A percentile compares a stretch with the other conserved stretches of the same genome.
Conservation (phyloP, 2,329 filamentous ascomycete species). For the Lachnellula suecica region DNA sequence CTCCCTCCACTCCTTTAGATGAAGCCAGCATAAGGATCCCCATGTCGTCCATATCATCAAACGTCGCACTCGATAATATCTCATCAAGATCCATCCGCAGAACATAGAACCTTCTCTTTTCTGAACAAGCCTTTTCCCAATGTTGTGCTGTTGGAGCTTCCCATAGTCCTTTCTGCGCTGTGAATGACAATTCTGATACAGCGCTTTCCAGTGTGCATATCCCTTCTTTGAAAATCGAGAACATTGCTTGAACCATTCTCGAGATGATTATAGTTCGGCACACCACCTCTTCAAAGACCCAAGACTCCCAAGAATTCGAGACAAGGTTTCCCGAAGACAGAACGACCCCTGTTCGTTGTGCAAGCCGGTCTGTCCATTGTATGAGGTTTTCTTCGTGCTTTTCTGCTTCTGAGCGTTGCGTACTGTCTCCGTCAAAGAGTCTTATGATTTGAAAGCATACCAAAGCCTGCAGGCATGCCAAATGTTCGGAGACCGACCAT, state of each 20-base stretch:
- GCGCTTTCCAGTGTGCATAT: conserved; percentile 11
- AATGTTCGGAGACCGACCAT: conserved; percentile 12
- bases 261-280: conserved; percentile 23
- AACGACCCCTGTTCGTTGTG: conserved; percentile 1
- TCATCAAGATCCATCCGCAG: conserved; percentile 4
- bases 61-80: background rate
- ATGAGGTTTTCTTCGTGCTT: conserved; percentile 18
- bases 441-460: conserved; percentile 33
- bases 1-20: conserved; percentile 16
- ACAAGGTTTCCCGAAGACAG: background rate
- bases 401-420: conserved; percentile 27
- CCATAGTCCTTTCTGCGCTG: conserved; percentile 14
- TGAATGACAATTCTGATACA: conserved; percentile 13
- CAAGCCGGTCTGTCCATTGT: conserved; percentile 25
- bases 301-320: conserved; percentile 17
- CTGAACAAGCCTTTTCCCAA: conserved; percentile 9
- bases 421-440: conserved; percentile 31
- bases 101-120: conserved; percentile 1
- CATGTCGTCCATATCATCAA: conserved; percentile 14
- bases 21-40: conserved; percentile 14
- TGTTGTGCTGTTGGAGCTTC: conserved; percentile 6
- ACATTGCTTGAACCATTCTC: conserved; percentile 16
- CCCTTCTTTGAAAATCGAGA: conserved; percentile 13
- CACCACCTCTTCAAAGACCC: conserved; percentile 32
- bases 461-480: conserved; percentile 23